Percentiles rank a stretch among this genome's conserved stretches.
phyloP scores from a whole-genome alignment of 1,139 yeast species.

The Suhomyces atakaporum region DNA sequence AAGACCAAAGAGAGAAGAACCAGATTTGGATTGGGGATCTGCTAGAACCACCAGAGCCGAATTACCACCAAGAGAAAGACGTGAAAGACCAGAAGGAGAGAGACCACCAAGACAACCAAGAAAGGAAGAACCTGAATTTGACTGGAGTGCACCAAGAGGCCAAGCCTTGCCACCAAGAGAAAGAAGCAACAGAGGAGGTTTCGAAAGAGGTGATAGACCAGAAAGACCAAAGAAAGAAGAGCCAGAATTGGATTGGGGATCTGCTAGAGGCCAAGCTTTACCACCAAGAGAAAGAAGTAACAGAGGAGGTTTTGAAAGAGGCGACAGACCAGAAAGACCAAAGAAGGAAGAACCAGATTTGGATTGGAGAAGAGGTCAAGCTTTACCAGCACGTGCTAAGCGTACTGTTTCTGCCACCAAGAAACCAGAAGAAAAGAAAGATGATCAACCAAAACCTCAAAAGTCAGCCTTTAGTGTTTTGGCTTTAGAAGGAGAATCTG shows the following conservation, averaged over 20 bases:
- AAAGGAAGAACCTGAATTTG: conserved; percentile 34
- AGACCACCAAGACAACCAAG: conserved; percentile 31
- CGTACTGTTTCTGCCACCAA: conserved; percentile 12
- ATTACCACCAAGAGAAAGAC: conserved; percentile 42
- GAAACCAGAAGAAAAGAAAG: conserved; percentile 29
- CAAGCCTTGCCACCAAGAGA: conserved; percentile 33
- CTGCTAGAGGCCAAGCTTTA: conserved; percentile 24
- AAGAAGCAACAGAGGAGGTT: conserved; percentile 28
- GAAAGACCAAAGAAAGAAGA: conserved; percentile 47
- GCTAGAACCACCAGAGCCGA: conserved; percentile 44
- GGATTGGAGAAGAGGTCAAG: conserved; percentile 37
- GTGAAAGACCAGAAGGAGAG: conserved; percentile 35
- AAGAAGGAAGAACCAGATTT: conserved; percentile 34
- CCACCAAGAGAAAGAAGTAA: conserved; percentile 24
- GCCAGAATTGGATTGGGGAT: conserved; percentile 58
- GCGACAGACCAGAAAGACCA: conserved; percentile 14
- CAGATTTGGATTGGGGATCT: conserved; percentile 54
- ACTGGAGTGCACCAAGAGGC: conserved; percentile 48
- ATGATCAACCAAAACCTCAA: conserved; percentile 46
- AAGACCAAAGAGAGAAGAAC: conserved; percentile 32
- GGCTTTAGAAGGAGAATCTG: conserved; percentile 58
- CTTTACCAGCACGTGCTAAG: conserved; percentile 28
- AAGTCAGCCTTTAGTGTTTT: conserved; percentile 68
- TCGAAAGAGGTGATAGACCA: conserved; percentile 33
- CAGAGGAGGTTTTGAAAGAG: conserved; percentile 20